Percentiles rank a stretch among this genome's conserved stretches.
Evolutionary conservation across 148 eudicot species (phyloP).

Genomic region (Euryodendron excelsum): DNA sequence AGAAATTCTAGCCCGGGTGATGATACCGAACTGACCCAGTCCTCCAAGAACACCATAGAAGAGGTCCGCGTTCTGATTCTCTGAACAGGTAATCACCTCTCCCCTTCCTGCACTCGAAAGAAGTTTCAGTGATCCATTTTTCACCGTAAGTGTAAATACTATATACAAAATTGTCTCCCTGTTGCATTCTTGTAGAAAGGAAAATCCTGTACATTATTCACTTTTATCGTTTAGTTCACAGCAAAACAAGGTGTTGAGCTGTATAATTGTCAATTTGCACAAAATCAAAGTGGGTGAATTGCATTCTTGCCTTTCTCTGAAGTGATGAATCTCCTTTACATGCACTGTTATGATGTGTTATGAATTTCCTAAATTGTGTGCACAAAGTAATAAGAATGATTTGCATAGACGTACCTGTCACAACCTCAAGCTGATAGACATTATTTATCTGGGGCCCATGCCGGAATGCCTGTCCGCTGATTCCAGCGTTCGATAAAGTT

Average conservation of each 20-base stretch:
- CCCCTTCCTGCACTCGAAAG: conserved; percentile 65
- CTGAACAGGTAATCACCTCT: conserved; percentile 66
- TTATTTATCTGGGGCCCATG: conserved; percentile 94
- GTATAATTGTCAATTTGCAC: background rate
- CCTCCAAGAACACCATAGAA: conserved; percentile 92
- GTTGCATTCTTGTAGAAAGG: background rate
- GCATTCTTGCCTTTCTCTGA: background rate
- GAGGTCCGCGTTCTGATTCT: conserved; percentile 67
- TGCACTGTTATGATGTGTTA: background rate
- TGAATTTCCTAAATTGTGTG: background rate
- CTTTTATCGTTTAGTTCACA: background rate
- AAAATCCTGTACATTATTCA: background rate
- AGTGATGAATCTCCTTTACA: background rate
- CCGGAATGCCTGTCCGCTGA: conserved; percentile 89
- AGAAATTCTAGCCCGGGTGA: conserved; percentile 76
- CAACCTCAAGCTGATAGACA: conserved; percentile 76
- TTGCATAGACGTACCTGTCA: conserved; percentile 58
- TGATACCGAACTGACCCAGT: conserved; percentile 91
- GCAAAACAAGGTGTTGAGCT: background rate
- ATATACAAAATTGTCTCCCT: background rate
- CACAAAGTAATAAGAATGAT: background rate
- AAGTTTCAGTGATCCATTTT: conserved; percentile 4
- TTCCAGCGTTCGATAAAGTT: conserved; percentile 89
- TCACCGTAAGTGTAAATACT: background rate
- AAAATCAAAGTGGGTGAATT: background rate